Base-by-base conservation (phyloP, 1,284 basidiomycete species). In the Cryptococcus sp. region DNA sequence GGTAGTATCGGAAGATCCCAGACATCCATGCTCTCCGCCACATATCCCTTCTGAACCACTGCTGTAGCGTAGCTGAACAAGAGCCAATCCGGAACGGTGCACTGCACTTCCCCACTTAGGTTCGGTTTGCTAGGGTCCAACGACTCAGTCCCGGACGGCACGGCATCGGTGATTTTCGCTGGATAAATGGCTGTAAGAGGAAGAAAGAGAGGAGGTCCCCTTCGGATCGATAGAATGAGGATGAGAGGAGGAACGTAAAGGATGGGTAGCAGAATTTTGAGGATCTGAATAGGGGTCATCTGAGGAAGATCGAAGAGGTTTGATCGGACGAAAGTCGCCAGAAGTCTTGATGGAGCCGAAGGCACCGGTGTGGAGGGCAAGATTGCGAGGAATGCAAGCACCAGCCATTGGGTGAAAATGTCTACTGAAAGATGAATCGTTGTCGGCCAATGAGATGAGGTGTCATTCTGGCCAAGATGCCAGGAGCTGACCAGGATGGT, bases 41-140 rank as follows among this genome's bases (percentile, higher is more conserved):
- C 82, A 73, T 90, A 86, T 4, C 90, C 90, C 46, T 90, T 85
- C 83, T 86, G 86, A 57, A 93, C 85, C 7, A 93, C 89, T 62
- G 87, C 86, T 1, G 88, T 90, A 25, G 88, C 89, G 73, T 91
- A 93, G 15, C 85, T 86, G 77, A 93, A 94, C 11, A 91, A 74
- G 4, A 91, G 75, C 53, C 80, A 80, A 52, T 84, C 84, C 77
- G 83, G 84, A 1, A 86, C 81, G 5, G 84, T 87, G 15, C 80
- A 80, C 55, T 79, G 79, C 0, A 69, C 69, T 54, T 79, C 77
- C 16, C 61, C 66, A 3, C 64, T 68, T 19, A 80, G 70, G 54
- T 79, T 78, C 22, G 69, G 54, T 20, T 67, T 59, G 17, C 52
- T 53, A 3, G 72, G 67, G 49, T 78, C 69, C 22, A 76, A 63